Conservation (phyloP, 2,329 filamentous ascomycete genomes). For the Ophiostoma populinum region DNA sequence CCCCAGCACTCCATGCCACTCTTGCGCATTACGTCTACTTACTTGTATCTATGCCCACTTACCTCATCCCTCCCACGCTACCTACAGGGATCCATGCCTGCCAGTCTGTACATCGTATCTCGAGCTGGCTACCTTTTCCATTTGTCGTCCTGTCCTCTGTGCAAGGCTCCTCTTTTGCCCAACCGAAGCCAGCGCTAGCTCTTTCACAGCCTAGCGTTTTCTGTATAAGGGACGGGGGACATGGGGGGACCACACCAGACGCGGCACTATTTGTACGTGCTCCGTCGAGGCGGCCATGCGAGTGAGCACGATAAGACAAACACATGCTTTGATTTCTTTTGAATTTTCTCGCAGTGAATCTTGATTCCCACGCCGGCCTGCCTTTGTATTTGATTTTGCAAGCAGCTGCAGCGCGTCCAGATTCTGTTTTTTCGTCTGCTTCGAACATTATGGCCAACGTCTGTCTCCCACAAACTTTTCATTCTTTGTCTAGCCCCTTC, state of each 20-base stretch:
- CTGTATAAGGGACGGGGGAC: not conserved
- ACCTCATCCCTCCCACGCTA: constrained; percentile 1
- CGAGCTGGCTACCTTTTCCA: not conserved
- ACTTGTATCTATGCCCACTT: not conserved
- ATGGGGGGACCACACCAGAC: not conserved
- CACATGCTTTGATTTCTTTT: not conserved
- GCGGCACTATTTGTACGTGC: not conserved
- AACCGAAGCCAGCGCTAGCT: not conserved
- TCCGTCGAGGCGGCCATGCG: not conserved
- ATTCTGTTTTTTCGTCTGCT: not conserved
- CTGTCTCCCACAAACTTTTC: not conserved
- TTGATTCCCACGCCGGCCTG: not conserved
- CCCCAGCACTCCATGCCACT: too few relatives aligned
- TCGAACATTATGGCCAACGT: not conserved
- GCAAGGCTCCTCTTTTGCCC: not conserved
- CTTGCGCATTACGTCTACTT: too few relatives aligned
- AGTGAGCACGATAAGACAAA: too few relatives aligned
- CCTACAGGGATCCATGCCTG: constrained; percentile 1
- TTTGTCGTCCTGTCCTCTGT: not conserved
- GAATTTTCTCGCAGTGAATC: too few relatives aligned
- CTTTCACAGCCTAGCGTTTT: not conserved
- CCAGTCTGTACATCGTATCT: too few relatives aligned
- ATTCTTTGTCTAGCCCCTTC: constrained; percentile 2
- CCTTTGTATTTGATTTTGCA: not conserved
- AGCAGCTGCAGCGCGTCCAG: not conserved